These are phyloP conservation scores for Gloeophyllum trabeum DNA, from an alignment of 768 basidiomycete species.

Conservation along the genomic window DNA sequence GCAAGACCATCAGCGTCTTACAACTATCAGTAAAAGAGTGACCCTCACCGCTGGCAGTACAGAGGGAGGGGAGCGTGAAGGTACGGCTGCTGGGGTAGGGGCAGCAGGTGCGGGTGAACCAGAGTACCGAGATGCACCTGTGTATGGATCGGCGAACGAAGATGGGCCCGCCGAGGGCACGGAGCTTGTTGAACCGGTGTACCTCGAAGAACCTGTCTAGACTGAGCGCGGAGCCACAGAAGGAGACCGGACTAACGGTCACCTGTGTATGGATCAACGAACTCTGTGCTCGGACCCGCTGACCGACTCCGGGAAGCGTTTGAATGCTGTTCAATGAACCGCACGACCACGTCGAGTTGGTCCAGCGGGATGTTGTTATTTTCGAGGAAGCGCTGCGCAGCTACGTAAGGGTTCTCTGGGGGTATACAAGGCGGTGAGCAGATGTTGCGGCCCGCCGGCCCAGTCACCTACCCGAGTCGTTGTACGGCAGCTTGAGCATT, in stretches of 20 bases:
- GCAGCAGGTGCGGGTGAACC: constrained; percentile 15
- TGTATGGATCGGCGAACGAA: constrained; percentile 56
- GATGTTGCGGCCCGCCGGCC: neutral
- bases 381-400: constrained; percentile 82
- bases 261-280: constrained; percentile 89
- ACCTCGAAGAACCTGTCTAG: constrained; percentile 64
- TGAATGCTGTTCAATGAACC: constrained; percentile 91
- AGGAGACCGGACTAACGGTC: constrained; percentile 1
- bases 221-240: neutral
- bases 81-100: constrained; percentile 1
- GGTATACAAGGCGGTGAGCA: neutral
- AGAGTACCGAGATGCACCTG: constrained; percentile 55
- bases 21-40: neutral
- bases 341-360: constrained; percentile 84
- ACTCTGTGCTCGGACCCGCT: constrained; percentile 43
- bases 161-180: constrained; percentile 21
- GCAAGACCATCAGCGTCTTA: neutral
- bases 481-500: constrained; percentile 91
- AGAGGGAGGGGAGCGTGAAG: neutral
- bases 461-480: constrained; percentile 54
- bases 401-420: constrained; percentile 81
- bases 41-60: constrained; percentile 14
- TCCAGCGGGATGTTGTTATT: constrained; percentile 71
- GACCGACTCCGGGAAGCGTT: constrained; percentile 75
- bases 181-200: constrained; percentile 32